A percentile compares a stretch with the other conserved stretches of the same genome.
Evolutionary conservation across 345 rosid genomes (phyloP).

Genomic region (Aquilaria sinensis): DNA sequence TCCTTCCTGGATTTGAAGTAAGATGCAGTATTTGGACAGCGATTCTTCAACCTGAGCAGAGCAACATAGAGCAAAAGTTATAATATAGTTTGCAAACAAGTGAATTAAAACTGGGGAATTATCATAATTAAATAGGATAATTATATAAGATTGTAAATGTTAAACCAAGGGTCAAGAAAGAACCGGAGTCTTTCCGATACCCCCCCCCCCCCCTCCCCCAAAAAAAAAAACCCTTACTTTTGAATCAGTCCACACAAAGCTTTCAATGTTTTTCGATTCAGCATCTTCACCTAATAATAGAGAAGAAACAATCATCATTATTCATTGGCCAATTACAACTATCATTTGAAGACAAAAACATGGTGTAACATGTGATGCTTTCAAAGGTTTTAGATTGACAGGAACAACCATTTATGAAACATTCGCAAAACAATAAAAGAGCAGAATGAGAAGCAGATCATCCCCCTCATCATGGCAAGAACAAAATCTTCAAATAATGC

Average conservation of each 20-base stretch:
- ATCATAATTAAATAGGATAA: too few relatives aligned
- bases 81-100: background rate
- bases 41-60: conserved; percentile 59
- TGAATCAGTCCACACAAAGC: conserved; percentile 52
- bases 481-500: background rate
- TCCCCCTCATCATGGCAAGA: background rate
- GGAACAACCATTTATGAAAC: too few relatives aligned
- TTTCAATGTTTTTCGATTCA: conserved; percentile 49
- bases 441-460: too few relatives aligned
- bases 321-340: too few relatives aligned
- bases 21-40: conserved; percentile 64
- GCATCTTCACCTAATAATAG: conserved; percentile 43
- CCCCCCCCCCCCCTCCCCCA: too few relatives aligned
- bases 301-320: background rate
- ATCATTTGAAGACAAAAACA: too few relatives aligned
- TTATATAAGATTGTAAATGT: too few relatives aligned
- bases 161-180: too few relatives aligned
- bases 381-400: too few relatives aligned
- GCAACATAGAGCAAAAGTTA: background rate
- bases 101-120: background rate
- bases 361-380: too few relatives aligned
- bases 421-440: too few relatives aligned
- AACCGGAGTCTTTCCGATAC: background rate
- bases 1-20: conserved; percentile 54
- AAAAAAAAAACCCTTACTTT: conserved; percentile 20